Evolutionary conservation across 2,329 filamentous ascomycete species (phyloP).

Genomic region (Graphium sp.): DNA sequence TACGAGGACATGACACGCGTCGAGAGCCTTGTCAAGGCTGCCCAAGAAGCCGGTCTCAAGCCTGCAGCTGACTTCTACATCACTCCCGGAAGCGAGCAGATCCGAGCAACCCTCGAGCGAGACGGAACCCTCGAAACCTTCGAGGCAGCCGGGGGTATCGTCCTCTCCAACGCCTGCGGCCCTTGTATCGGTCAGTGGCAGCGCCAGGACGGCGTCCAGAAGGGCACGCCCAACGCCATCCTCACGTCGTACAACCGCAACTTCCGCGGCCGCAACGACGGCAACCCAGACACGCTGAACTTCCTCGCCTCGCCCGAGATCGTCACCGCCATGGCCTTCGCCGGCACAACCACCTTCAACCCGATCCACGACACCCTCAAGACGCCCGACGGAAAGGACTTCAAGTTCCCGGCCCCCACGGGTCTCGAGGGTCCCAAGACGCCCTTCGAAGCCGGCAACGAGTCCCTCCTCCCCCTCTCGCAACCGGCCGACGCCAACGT

Average conservation of each 20-base stretch:
- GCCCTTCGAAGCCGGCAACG: constrained; percentile 64
- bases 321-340: constrained; percentile 90
- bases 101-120: constrained; percentile 80
- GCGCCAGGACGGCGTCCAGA: constrained; percentile 67
- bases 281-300: constrained; percentile 95
- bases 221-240: constrained; percentile 84
- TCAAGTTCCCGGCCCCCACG: constrained; percentile 69
- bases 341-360: constrained; percentile 88
- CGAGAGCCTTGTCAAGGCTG: constrained; percentile 84
- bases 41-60: constrained; percentile 72
- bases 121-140: constrained; percentile 80
- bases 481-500: constrained; percentile 55
- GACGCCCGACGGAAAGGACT: constrained; percentile 63
- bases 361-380: constrained; percentile 74
- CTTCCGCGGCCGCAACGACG: constrained; percentile 92
- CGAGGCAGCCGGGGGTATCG: constrained; percentile 66
- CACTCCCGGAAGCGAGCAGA: constrained; percentile 92
- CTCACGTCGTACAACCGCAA: constrained; percentile 97
- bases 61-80: constrained; percentile 88
- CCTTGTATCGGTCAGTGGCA: constrained; percentile 94
- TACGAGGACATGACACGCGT: constrained; percentile 98
- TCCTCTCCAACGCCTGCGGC: constrained; percentile 89
- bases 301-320: constrained; percentile 94
- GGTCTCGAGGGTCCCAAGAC: constrained; percentile 46
- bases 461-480: constrained; percentile 55